These are phyloP conservation scores for Hypoxylon crocopeplum DNA, from an alignment of 495 filamentous ascomycete genomes.

Conservation along the genomic window DNA sequence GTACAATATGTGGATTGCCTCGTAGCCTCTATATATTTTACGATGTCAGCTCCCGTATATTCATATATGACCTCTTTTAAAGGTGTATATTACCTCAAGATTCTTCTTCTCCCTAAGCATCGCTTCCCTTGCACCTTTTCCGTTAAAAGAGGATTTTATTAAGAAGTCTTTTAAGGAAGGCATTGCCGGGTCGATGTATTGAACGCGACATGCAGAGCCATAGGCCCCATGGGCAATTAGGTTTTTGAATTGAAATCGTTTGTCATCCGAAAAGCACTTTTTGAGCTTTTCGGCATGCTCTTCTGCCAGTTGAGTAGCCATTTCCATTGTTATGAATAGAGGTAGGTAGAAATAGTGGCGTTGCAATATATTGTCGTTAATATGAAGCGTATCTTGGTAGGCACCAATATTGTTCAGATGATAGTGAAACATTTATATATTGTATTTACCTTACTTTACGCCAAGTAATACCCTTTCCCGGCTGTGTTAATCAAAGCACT, in stretches of 20 bases:
- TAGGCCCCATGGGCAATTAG: neutral
- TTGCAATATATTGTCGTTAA: no score
- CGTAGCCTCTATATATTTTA: neutral
- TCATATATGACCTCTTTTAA: no score
- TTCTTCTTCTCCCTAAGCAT: neutral
- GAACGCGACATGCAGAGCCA: neutral
- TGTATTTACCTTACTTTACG: no score
- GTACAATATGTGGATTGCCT: neutral
- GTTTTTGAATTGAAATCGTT: neutral
- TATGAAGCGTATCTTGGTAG: no score
- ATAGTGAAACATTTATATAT: no score
- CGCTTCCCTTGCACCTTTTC: neutral
- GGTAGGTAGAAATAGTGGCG: no score
- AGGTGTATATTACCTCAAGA: neutral
- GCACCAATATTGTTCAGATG: no score
- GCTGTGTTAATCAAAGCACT: no score
- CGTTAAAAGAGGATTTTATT: neutral
- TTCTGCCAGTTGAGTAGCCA: no score
- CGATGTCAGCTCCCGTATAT: neutral
- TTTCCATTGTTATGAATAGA: no score
- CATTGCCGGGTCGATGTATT: neutral
- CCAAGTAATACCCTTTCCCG: no score
- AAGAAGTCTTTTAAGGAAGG: neutral
- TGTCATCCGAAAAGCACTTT: neutral
- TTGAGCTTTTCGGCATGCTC: neutral